Base-by-base conservation (phyloP, 179 eudicot genomes). In the Carnegiea gigantea region DNA sequence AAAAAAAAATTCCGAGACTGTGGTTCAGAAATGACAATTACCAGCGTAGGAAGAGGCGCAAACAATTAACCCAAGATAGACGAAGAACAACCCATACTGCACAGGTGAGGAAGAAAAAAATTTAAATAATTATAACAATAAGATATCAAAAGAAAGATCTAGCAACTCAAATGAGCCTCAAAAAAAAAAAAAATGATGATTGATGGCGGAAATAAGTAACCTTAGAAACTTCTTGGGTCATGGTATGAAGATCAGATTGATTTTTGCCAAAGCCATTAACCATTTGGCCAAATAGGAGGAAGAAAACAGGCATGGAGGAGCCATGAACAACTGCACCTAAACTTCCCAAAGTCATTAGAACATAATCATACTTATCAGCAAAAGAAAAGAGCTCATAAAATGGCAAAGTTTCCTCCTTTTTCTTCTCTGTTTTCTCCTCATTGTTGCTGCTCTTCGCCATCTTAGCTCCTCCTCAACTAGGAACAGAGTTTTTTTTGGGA, bases 51-150 rank as follows among this genome's bases (percentile, higher is more conserved):
- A 94, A 7, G 99, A 95, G 65, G 88, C 86, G 70, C 99, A 97
- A 11, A 97, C 99, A 53, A 97, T 87, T 86, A 97, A 86, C 70
- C 99, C 99, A 80, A 97, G 97, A 65, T 97, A 97, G 70, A 97
- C 93, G 82, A 97, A 97, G 83, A 93, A 97, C 87, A 95, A 85
- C 51, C 98, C 97, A 84, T 97, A 97, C 99, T 94, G 98, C 95
- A 70, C 10, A 79, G 26, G 13, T 8, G 43, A 28, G 30, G 30
- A 43, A 57, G 24, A 1, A 33, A 6, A 28, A 30, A 76, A 14
- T 4, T 0, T 33, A 40, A 51, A 51, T 51, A 51, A 51, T 3
- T 51, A 51, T 13, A 51, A 17, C n/a, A 18, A 57, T 15, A 57
- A 70, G 26, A 70, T 8, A 70, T 15, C 1, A 17, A 65, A 24